These are phyloP conservation scores for Ogataea parapolymorpha DNA, from an alignment of 805 yeast species.

Conservation along the genomic window DNA sequence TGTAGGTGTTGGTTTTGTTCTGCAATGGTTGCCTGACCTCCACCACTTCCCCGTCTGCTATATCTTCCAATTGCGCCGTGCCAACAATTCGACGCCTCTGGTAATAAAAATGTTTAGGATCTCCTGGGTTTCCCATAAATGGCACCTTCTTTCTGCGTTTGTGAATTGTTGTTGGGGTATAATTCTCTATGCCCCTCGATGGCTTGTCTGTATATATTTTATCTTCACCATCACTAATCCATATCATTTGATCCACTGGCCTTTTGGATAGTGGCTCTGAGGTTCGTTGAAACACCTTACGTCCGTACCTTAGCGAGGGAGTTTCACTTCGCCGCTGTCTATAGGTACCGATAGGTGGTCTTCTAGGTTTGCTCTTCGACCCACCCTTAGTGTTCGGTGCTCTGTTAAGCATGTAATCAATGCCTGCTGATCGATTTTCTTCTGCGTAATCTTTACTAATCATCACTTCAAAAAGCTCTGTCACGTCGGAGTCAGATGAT, in stretches of 20 bases:
- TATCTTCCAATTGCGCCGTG: slow-evolving; percentile 29
- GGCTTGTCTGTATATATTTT: too few relatives aligned
- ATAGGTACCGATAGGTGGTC: background rate
- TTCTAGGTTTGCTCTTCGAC: background rate
- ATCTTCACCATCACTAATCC: background rate
- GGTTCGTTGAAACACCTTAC: too few relatives aligned
- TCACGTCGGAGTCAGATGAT: slow-evolving; percentile 11
- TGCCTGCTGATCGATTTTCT: slow-evolving; percentile 27
- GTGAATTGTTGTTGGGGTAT: background rate
- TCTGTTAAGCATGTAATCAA: slow-evolving; percentile 27
- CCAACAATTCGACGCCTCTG: slow-evolving; percentile 24
- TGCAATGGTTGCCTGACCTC: background rate
- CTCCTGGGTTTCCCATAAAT: background rate
- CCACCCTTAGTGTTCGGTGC: background rate
- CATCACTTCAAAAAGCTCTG: slow-evolving; percentile 6
- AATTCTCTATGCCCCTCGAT: too few relatives aligned
- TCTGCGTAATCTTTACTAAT: slow-evolving; percentile 22
- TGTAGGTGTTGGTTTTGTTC: slow-evolving; percentile 2
- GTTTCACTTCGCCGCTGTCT: background rate
- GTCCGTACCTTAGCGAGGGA: background rate
- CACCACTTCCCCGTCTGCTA: background rate
- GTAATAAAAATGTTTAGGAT: slow-evolving; percentile 19
- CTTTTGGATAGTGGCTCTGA: background rate
- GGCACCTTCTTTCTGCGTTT: background rate
- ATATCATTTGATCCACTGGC: background rate